Conservation (phyloP, 768 basidiomycete species). For the Amylocystis lapponica region DNA sequence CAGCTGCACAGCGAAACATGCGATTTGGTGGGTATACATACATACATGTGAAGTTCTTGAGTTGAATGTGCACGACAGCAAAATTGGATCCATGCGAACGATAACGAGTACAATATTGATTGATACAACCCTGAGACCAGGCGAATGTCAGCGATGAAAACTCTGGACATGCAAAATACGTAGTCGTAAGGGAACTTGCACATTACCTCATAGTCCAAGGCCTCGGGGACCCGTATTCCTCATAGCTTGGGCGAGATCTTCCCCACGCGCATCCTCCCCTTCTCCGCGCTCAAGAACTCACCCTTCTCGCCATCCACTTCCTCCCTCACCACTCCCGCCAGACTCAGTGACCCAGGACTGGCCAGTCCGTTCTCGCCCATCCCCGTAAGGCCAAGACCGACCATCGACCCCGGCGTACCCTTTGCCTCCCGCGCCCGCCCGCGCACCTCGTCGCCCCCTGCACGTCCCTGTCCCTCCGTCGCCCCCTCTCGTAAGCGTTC, state of each 20-base stretch:
- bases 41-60: too few relatives aligned
- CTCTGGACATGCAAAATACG: too few relatives aligned
- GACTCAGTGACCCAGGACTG: slow-evolving; percentile 7
- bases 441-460: not conserved
- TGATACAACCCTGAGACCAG: too few relatives aligned
- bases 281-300: slow-evolving; percentile 10
- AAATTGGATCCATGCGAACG: too few relatives aligned
- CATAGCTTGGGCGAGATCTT: slow-evolving; percentile 14
- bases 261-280: slow-evolving; percentile 1
- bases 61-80: too few relatives aligned
- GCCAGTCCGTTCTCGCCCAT: slow-evolving; percentile 5
- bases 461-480: slow-evolving; percentile 8
- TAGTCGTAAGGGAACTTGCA: too few relatives aligned
- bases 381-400: slow-evolving; percentile 14
- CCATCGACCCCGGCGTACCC: slow-evolving; percentile 10
- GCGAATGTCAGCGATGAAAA: too few relatives aligned
- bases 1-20: too few relatives aligned
- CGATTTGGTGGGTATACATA: too few relatives aligned
- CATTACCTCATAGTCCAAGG: not conserved
- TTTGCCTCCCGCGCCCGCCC: slow-evolving; percentile 10
- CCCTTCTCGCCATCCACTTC: slow-evolving; percentile 17
- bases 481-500: slow-evolving; percentile 9
- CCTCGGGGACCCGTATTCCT: not conserved
- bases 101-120: too few relatives aligned
- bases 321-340: slow-evolving; percentile 8